Evolutionary conservation across 371 early-diverging fungal species (phyloP), one percentile per base, ranked within the genome.

Genomic region (Zychaea mexicana): DNA sequence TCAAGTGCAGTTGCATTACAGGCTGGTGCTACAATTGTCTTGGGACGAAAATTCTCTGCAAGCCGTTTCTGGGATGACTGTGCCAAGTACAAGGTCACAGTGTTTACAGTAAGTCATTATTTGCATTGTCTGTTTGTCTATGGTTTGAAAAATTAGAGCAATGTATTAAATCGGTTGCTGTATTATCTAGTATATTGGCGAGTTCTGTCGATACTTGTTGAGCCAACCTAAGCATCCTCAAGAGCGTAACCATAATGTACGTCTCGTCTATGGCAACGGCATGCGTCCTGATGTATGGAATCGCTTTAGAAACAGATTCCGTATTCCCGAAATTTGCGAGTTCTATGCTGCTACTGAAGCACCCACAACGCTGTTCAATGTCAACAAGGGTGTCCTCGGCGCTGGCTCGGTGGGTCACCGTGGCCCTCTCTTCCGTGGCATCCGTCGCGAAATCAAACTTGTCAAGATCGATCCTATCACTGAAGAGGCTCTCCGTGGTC

Each of bases 241-340:
- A 26, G 90, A 90, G 42, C 75, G 74, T 28, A 57, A 72, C 17
- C 80, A 85, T 57, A 59, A 68, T 6, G 69, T 88, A 26, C 77
- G 87, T 2, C 62, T 87, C 26, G 84, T 82, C 9, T 83, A 88
- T 57, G 92, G 92, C 30, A 91, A 91, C 66, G 92, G 92, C 4
- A 83, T 91, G 71, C 74, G 88, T 1, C 78, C 84, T 28, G 92
- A 91, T 57, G 81, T 90, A n/a, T 91, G 90, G 90, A 70, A 61
- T 24, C 67, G 70, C 3, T 81, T 91, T 70, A 76, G 77, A 57
- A 72, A 81, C 13, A 75, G 76, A 30, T 87, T 88, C 49, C 71
- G 69, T 39, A 83, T 88, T 39, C 54, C 62, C n/a, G 61, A 76
- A 19, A 75, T 88, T 24, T 77, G 75, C 59, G 88, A 88, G 59